Evolutionary conservation across 2,329 filamentous ascomycete genomes (phyloP), one percentile per base, ranked within the genome.

Genomic region (Penicillium sp.): DNA sequence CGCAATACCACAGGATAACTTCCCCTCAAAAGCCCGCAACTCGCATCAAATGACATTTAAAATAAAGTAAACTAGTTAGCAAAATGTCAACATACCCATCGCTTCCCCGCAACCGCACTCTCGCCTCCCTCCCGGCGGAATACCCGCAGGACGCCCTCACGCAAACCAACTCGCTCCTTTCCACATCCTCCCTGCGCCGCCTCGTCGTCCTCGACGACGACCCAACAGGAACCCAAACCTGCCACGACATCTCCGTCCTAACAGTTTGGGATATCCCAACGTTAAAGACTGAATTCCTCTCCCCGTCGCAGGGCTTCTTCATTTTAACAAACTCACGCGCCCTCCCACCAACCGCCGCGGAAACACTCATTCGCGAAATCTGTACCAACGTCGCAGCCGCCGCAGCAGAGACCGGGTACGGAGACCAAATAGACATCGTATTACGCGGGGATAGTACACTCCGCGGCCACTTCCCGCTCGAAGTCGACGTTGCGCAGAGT

Each of bases 171-270:
- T 57, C 71, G 11, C 63, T 70, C 30, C 71, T 76, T 29, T 58
- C 68, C n/a, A 58, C 69, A 8, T 64, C 65, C 9, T 64, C 69
- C 55, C 54, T n/a, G 11, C 73, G 69, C 45, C 73, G 71, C 4
- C 71, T 77, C 7, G 75, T 77, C 17, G 72, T 76, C 1, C 71
- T 78, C 30, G 84, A 86, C 57, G 85, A 87, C 62, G 84, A 87
- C 59, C 84, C 85, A 35, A 87, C 85, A 0, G 84, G 85, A n/a
- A 87, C 85, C 0, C 85, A 87, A 68, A 87, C 85, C n/a, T 86
- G 85, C 71, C 83, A 87, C 70, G 80, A 84, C 65, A 82, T 88
- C 62, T 73, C 78, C 54, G 84, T 87, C 1, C 76, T 88, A 21
- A 85, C 83, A 0, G 81, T 83, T 5, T 87, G 84, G 84, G 81